These are phyloP conservation scores for Syncephalis fuscata DNA, from an alignment of 371 early-diverging fungal genomes.

Conservation along the genomic window DNA sequence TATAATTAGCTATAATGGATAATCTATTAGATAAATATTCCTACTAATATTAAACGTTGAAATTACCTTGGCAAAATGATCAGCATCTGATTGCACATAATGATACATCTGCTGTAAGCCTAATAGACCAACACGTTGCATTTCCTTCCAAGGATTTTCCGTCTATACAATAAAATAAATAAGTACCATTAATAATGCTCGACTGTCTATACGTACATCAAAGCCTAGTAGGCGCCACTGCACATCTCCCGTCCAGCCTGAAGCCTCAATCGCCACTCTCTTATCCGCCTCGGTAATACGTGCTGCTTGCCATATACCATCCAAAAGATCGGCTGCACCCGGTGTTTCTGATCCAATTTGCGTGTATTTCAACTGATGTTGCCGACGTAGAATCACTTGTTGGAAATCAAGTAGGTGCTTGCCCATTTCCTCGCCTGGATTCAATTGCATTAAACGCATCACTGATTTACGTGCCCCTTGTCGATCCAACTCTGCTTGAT, in stretches of 20 bases:
- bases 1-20: conserved; percentile 19
- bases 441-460: conserved; percentile 32
- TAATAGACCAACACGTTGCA: conserved; percentile 41
- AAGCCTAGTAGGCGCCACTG: conserved; percentile 57
- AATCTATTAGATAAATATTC: too few species aligned
- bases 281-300: conserved; percentile 14
- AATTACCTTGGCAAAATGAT: conserved; percentile 29
- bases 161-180: conserved; percentile 15
- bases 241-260: conserved; percentile 7
- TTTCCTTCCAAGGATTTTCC: conserved; percentile 40
- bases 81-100: conserved; percentile 26
- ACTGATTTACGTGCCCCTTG: conserved; percentile 23
- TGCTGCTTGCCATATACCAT: conserved; percentile 37
- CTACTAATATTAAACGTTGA: too few species aligned
- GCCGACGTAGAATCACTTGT: conserved; percentile 34
- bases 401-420: conserved; percentile 48
- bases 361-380: conserved; percentile 23
- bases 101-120: conserved; percentile 43
- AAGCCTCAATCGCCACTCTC: too few species aligned
- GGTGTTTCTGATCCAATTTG: conserved; percentile 31
- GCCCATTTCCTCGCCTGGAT: conserved; percentile 39
- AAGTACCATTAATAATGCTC: too few species aligned
- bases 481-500: conserved; percentile 25
- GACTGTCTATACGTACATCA: conserved; percentile 31
- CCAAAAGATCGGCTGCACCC: conserved; percentile 26